Base-by-base conservation (phyloP, 495 filamentous ascomycete genomes). In the Lasiosphaeria hispida region DNA sequence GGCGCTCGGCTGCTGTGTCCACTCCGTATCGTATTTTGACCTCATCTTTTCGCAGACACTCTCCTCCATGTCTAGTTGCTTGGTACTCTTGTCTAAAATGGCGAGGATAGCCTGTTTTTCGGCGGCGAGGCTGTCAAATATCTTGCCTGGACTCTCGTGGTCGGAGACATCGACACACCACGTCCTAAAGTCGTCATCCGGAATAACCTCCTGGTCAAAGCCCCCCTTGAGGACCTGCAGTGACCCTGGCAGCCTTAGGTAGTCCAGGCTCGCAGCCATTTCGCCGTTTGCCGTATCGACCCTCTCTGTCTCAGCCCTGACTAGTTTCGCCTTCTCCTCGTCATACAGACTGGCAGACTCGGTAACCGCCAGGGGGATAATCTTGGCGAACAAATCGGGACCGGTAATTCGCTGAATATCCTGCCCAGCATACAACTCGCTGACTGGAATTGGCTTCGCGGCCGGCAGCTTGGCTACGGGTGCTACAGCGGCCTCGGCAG, bases 31-130 rank as follows among this genome's bases (percentile, higher is more conserved):
- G 69, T 97, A 97, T 72, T 98, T 98, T 2, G 92, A 95, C 49
- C 94, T 84, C 94, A 98, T 98, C 78, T 96, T 97, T 73, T 98
- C 94, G 70, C 94, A 98, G 6, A 97, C 92, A 54, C 89, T 94
- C 75, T 97, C 95, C 71, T 98, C 94, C 83, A 93, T 86, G 63
- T 97, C 94, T 9, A 98, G 69, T 63, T 92, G 88, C 64, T 94
- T 96, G 40, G 83, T 87, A 65, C 89, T 90, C 57, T 80, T 80
- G 60, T 96, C 91, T 53, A 98, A 70, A 8, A 86, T 79, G 3
- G 81, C 72, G 8, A 86, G 65, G 8, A 96, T 87, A 30, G 81
- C 79, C 38, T 86, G 78, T 71, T 94, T 97, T 55, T 92, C 86
- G 37, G 84, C 77, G 59, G 88, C 85, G 37, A 97, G 72, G 19